Percentiles rank a stretch among this genome's conserved stretches.
Evolutionary conservation across 2,329 filamentous ascomycete genomes (phyloP).

Genomic region (Pestalotiopsis sp.): DNA sequence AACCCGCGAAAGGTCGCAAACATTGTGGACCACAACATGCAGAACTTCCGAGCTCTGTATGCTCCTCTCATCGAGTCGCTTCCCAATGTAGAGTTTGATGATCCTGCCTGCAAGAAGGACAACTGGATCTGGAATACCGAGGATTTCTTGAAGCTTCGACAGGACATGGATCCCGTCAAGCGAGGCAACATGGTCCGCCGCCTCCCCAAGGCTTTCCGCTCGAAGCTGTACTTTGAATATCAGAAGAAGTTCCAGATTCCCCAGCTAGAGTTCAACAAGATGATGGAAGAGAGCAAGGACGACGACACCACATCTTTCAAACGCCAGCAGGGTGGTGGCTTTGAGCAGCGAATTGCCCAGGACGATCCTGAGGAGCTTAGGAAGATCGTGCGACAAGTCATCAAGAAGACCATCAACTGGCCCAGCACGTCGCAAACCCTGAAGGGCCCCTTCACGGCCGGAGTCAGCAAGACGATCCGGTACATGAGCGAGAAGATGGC

Average conservation of each 20-base stretch:
- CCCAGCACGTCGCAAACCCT: constrained; percentile 85
- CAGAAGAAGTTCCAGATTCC: constrained; percentile 89
- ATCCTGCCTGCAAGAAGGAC: constrained; percentile 58
- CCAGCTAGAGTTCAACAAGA: constrained; percentile 77
- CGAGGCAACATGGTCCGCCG: constrained; percentile 96
- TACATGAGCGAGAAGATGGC: constrained; percentile 83
- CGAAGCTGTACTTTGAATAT: constrained; percentile 92
- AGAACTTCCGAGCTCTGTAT: constrained; percentile 91
- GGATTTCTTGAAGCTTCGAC: constrained; percentile 70
- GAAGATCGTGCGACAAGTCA: constrained; percentile 72
- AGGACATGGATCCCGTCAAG: constrained; percentile 91
- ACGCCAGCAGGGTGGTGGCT: constrained; percentile 77
- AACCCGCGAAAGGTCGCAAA: constrained; percentile 92
- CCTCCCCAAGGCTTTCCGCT: constrained; percentile 82
- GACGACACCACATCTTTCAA: constrained; percentile 71
- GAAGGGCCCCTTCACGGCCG: constrained; percentile 83
- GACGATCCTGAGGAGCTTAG: constrained; percentile 70
- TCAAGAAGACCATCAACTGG: constrained; percentile 90
- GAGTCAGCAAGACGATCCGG: constrained; percentile 67
- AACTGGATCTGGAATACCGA: constrained; percentile 67
- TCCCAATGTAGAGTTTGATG: constrained; percentile 82
- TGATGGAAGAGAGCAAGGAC: constrained; percentile 78
- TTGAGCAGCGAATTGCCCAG: constrained; percentile 82
- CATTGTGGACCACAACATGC: constrained; percentile 89
- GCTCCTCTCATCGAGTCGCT: constrained; percentile 86